Conservation (phyloP, 192 early-diverging fungal genomes). For the Allomyces arbusculus region DNA sequence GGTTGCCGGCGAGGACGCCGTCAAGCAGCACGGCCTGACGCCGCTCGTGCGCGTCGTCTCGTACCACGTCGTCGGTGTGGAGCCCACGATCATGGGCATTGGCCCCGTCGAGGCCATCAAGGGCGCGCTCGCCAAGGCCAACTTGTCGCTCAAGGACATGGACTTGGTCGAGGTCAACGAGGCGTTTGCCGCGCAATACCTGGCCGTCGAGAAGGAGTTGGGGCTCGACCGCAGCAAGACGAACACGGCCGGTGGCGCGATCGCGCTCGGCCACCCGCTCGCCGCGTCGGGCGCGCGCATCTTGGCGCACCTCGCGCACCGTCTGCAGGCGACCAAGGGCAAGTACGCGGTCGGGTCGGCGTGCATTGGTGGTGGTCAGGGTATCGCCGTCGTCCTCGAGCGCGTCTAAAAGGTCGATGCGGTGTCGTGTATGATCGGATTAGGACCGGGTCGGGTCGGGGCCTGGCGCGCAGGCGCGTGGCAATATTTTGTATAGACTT, state of each 20-base stretch:
- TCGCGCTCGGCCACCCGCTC: slow-evolving; percentile 84
- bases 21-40: slow-evolving; percentile 54
- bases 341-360: slow-evolving; percentile 84
- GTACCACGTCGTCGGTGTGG: slow-evolving; percentile 69
- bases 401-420: slow-evolving; percentile 6
- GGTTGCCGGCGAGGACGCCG: slow-evolving; percentile 65
- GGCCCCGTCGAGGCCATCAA: slow-evolving; percentile 84
- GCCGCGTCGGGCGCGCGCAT: slow-evolving; percentile 92
- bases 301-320: slow-evolving; percentile 66
- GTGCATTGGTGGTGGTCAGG: slow-evolving; percentile 90
- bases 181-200: slow-evolving; percentile 86
- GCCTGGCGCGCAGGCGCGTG: too few relatives aligned
- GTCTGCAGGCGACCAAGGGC: slow-evolving; percentile 54
- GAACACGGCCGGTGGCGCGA: slow-evolving; percentile 81
- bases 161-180: slow-evolving; percentile 90
- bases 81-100: slow-evolving; percentile 89
- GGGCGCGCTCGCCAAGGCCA: slow-evolving; percentile 60
- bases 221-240: slow-evolving; percentile 54
- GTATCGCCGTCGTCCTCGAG: slow-evolving; percentile 54
- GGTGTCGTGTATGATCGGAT: too few relatives aligned
- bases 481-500: too few relatives aligned
- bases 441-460: too few relatives aligned
- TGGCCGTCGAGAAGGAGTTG: slow-evolving; percentile 75
- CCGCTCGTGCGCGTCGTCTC: slow-evolving; percentile 71
- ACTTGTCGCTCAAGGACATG: slow-evolving; percentile 61